Conservation (phyloP, 2,329 filamentous ascomycete genomes). For the Fusarium multiceps region DNA sequence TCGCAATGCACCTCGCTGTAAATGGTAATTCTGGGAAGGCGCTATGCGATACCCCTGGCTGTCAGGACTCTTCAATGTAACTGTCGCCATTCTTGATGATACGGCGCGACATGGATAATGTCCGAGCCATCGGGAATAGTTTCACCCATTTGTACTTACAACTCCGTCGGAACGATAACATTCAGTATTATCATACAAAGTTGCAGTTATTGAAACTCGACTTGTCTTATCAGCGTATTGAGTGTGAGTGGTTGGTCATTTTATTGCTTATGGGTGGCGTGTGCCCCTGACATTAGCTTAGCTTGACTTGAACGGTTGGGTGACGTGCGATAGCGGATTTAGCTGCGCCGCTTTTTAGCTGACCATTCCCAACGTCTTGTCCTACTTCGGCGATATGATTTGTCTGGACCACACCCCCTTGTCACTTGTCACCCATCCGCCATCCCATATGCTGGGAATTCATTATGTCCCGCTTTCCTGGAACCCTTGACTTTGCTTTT, state of each 20-base stretch:
- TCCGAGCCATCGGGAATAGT: constrained; percentile 15
- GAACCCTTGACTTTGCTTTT: constrained; percentile 12
- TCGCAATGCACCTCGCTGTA: constrained; percentile 7
- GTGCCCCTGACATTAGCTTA: constrained; percentile 16
- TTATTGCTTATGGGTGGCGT: background rate
- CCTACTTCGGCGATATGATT: constrained; percentile 6
- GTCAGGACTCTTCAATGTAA: background rate
- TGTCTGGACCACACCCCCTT: constrained; percentile 29
- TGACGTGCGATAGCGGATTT: constrained; percentile 20
- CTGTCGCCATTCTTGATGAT: background rate
- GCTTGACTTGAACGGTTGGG: background rate
- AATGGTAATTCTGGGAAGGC: background rate
- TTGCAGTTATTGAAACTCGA: background rate
- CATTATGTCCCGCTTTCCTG: constrained; percentile 30
- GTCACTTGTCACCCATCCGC: background rate
- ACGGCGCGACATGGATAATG: constrained; percentile 6
- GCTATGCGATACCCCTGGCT: background rate
- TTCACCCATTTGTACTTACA: background rate
- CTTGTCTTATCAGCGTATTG: background rate
- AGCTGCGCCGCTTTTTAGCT: constrained; percentile 28
- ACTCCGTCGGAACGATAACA: too few species aligned
- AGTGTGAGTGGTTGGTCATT: background rate
- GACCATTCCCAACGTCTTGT: constrained; percentile 8
- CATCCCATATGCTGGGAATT: background rate
- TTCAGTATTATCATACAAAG: too few species aligned